These are phyloP conservation scores for Carex kokanica DNA, from an alignment of 176 grass and related monocot species.

Conservation along the genomic window DNA sequence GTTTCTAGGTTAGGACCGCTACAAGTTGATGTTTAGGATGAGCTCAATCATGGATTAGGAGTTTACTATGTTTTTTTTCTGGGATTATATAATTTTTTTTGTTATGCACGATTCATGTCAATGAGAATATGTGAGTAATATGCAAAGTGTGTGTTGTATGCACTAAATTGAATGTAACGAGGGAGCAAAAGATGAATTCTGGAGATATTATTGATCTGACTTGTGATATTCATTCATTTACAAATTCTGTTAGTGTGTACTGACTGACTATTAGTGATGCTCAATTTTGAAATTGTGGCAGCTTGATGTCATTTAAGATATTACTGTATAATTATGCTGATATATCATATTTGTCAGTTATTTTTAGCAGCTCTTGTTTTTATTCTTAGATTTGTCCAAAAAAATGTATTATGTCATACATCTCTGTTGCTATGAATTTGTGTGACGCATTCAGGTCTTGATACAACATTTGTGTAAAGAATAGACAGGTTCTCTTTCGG, in stretches of 20 bases:
- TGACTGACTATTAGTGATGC: not conserved
- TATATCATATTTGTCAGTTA: not conserved
- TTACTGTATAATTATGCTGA: not conserved
- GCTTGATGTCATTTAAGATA: not conserved
- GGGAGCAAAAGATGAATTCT: not conserved
- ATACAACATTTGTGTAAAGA: not conserved
- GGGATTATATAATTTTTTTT: not conserved
- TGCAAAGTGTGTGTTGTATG: not conserved
- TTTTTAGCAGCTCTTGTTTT: not conserved
- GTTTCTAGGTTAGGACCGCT: not conserved
- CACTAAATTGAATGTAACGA: not conserved
- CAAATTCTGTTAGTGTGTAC: not conserved
- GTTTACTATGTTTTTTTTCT: not conserved
- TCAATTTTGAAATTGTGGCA: not conserved
- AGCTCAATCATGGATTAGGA: not conserved
- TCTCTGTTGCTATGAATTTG: not conserved
- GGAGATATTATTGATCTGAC: not conserved
- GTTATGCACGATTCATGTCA: conserved; percentile 5
- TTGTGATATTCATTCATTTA: not conserved
- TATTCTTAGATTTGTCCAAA: not conserved
- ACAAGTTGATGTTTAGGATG: not conserved
- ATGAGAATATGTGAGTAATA: not conserved
- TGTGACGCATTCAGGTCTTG: too few relatives aligned
- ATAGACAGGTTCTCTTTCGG: not conserved
- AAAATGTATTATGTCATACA: not conserved